Evolutionary conservation across 2,329 filamentous ascomycete genomes (phyloP).

Genomic region (Kalmusia sp.): DNA sequence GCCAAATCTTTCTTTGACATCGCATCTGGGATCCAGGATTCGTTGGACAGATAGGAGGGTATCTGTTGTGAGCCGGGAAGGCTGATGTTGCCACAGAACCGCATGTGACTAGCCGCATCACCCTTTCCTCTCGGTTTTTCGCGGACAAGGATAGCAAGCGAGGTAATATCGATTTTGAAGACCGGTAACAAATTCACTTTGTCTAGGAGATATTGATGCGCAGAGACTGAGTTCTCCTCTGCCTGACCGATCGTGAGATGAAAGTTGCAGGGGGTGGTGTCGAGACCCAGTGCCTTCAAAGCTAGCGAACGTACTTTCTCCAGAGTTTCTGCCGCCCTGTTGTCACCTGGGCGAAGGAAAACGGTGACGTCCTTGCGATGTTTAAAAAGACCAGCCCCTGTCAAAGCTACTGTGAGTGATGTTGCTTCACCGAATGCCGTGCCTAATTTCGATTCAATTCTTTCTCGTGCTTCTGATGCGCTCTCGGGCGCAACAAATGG

Average conservation of each 20-base stretch:
- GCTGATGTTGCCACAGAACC: constrained; percentile 61
- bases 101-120: constrained; percentile 58
- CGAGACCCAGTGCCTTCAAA: constrained; percentile 34
- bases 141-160: constrained; percentile 62
- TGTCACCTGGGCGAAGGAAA: constrained; percentile 25
- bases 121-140: constrained; percentile 46
- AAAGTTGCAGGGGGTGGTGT: constrained; percentile 35
- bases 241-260: constrained; percentile 70
- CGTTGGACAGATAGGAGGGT: not conserved
- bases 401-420: constrained; percentile 35
- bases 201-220: constrained; percentile 60
- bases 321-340: constrained; percentile 14
- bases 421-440: constrained; percentile 20
- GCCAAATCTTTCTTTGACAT: not conserved
- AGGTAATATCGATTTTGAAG: constrained; percentile 57
- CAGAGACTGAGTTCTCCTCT: constrained; percentile 52
- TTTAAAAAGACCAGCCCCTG: constrained; percentile 56
- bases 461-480: constrained; percentile 53
- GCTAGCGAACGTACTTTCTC: constrained; percentile 23
- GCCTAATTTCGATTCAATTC: constrained; percentile 47
- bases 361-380: constrained; percentile 59
- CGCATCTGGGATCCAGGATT: constrained; percentile 19
- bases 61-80: constrained; percentile 9
- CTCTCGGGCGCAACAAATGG: constrained; percentile 64
- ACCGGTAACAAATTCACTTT: constrained; percentile 60